Conservation (phyloP, 169 alveolate species). For the Ichthyophthirius multifiliis region DNA sequence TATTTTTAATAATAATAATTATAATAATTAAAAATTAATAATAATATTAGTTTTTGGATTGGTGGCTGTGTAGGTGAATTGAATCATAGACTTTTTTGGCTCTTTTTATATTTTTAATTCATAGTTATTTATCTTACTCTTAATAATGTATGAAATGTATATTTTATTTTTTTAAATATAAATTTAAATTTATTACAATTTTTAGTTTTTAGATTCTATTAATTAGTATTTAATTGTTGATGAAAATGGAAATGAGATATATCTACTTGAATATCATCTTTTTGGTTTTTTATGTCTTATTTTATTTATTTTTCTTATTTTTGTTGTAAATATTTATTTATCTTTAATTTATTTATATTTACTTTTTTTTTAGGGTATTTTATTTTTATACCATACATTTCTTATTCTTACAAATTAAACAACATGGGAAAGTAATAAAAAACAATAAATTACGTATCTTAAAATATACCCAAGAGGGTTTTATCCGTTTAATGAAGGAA, state of each 20-base stretch:
- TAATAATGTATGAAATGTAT: background rate
- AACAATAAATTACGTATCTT: constrained; percentile 29
- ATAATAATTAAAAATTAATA: background rate
- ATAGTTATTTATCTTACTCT: constrained; percentile 1
- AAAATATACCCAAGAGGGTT: constrained; percentile 26
- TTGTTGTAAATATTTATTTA: constrained; percentile 6
- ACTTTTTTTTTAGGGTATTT: background rate
- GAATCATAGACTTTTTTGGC: constrained; percentile 70
- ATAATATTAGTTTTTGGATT: constrained; percentile 48
- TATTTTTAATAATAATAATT: too few species aligned
- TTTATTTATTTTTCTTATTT: constrained; percentile 8
- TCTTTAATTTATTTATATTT: background rate
- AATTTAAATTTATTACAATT: background rate
- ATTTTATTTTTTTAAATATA: background rate
- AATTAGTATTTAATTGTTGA: background rate
- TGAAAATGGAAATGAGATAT: background rate
- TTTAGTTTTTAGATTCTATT: background rate
- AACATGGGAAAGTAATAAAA: constrained; percentile 41
- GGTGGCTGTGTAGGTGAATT: constrained; percentile 82
- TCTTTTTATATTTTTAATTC: constrained; percentile 28
- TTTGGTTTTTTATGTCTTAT: constrained; percentile 10
- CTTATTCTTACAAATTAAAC: constrained; percentile 33
- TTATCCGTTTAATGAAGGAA: constrained; percentile 34
- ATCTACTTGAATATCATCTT: background rate
- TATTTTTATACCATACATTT: constrained; percentile 20